Conservation (phyloP, 2,329 filamentous ascomycete species). For the Neurospora sp. region DNA sequence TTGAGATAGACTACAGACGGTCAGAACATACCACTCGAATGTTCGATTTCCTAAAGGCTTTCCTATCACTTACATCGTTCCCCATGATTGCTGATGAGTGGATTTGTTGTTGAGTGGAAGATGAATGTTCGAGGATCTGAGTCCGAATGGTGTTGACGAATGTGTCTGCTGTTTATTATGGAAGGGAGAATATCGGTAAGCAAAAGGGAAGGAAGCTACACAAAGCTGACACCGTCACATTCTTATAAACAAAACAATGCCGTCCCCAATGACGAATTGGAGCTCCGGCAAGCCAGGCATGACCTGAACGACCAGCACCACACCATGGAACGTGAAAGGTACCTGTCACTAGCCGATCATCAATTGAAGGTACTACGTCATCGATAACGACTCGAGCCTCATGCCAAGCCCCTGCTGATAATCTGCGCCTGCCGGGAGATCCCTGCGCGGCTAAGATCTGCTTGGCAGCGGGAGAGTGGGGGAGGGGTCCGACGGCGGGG, state of each 20-base stretch:
- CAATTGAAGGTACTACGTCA: neutral
- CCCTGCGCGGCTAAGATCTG: neutral
- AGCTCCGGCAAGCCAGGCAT: neutral
- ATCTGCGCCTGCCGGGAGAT: neutral
- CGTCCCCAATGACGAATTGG: neutral
- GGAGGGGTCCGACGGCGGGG: neutral
- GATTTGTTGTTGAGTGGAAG: neutral
- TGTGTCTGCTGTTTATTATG: neutral
- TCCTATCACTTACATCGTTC: neutral
- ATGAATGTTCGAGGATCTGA: neutral
- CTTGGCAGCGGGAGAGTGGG: neutral
- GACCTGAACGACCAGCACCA: neutral
- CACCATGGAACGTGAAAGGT: neutral
- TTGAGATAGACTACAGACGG: constrained; percentile 33
- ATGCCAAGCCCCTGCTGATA: neutral
- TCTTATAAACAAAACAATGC: neutral
- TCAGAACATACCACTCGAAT: neutral
- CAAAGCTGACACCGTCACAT: neutral
- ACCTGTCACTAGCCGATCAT: neutral
- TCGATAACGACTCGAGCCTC: neutral
- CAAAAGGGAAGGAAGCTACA: neutral
- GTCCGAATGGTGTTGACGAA: neutral
- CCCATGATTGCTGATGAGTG: neutral
- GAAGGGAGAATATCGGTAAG: neutral
- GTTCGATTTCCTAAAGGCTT: neutral